Percentiles rank a stretch among this genome's conserved stretches.
phyloP scores from a whole-genome alignment of 441 rosid species.

The Corymbia calophylla region DNA sequence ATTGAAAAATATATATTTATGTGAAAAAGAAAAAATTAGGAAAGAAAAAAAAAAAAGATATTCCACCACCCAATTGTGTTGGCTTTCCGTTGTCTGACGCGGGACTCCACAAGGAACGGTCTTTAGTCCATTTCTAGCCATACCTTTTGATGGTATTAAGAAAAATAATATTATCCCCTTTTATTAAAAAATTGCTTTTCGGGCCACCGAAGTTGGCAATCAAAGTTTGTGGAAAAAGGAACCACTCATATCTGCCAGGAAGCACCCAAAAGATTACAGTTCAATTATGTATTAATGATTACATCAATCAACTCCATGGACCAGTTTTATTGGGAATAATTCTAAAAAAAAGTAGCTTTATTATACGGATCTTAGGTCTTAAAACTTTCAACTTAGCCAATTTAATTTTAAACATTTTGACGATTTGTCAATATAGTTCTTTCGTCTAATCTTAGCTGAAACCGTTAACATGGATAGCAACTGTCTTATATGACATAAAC shows the following conservation, averaged over 20 bases:
- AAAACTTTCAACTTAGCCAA: fast-evolving
- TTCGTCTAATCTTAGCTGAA: background rate
- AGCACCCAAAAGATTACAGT: background rate
- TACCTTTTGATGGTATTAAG: background rate
- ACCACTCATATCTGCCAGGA: background rate
- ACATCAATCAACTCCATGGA: background rate
- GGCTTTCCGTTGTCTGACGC: background rate
- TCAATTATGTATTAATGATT: background rate
- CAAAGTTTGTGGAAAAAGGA: background rate
- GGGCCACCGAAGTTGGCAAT: background rate
- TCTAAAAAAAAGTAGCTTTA: too few species aligned
- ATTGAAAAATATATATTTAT: background rate
- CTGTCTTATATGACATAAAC: fast-evolving
- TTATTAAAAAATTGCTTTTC: background rate
- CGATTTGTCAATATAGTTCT: fast-evolving
- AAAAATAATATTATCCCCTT: background rate
- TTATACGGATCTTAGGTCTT: too few species aligned
- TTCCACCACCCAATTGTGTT: background rate
- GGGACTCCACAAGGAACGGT: background rate
- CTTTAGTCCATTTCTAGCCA: background rate
- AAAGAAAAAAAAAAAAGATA: background rate
- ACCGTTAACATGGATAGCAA: fast-evolving
- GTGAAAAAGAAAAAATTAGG: background rate
- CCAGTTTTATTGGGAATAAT: background rate
- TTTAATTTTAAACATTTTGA: background rate